Evolutionary conservation across 2,329 filamentous ascomycete species (phyloP), one percentile per base, ranked within the genome.

Genomic region (Colletotrichum filicis): DNA sequence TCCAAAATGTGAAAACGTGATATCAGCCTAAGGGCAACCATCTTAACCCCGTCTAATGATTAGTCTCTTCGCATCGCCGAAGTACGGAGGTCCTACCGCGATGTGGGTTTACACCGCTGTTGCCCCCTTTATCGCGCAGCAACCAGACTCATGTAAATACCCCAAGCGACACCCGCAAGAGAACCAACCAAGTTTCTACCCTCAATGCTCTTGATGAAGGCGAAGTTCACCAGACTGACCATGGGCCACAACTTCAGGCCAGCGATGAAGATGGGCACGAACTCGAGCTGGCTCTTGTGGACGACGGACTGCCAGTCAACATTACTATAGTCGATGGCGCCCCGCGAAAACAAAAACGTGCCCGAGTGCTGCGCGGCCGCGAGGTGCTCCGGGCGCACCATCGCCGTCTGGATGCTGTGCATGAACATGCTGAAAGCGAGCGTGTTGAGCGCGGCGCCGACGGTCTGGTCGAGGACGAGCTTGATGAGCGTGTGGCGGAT

Each of bases 111-210:
- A 28, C 26, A 30, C 30, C 19, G 28, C 57, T 22, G n/a, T 22
- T n/a, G 16, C 16, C 2, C 0, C 76, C 35, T 74, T 61, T 58
- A 75, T 62, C 73, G 63, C 24, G 82, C 83, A 55, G 87, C 87
- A 75, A 90, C 82, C 78, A 95, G 83, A 79, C 92, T 94, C 82
- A 95, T 85, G 80, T 94, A 95, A 55, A 95, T 86, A 0, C 92
- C 92, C 94, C 94, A 96, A 16, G 85, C 87, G 28, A 96, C 86
- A 5, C 94, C 93, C 22, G 92, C 93, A 63, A 92, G 80, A 76
- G 91, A 90, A n/a, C 91, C 93, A 74, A 95, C 88, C 42, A 95
- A 83, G 63, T 93, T 92, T 49, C 94, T 87, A 65, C 88, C 87
- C 78, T 95, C 89, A 4, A 95, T 89, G n/a, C 92, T 93, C 75